Base-by-base conservation (phyloP, 2,329 filamentous ascomycete species). In the Verticillium albo-atrum region DNA sequence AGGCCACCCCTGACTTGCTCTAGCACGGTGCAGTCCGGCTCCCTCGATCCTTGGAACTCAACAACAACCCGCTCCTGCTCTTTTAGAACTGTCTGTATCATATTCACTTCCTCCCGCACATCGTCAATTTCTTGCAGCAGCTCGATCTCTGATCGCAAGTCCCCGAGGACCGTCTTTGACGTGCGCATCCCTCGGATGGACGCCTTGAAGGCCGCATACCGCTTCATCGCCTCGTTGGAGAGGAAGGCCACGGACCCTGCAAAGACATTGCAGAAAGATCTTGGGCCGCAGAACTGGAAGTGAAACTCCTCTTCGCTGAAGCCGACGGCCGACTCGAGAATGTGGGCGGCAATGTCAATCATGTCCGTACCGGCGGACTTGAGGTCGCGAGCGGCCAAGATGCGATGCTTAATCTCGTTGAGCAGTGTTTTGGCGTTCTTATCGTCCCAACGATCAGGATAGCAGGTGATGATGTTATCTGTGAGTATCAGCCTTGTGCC, bases 131-230 rank as follows among this genome's bases (percentile, higher is more conserved):
- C 58, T 10, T 61, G 60, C 2, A 68, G 58, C 0, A 66, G 56
- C 56, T 61, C 65, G 20, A 68, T 68, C 23, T 68, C 65, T 2
- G 65, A 63, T 2, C 66, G 56, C 1, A 68, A 30, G 17, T 68
- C 66, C 34, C 62, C 61, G 14, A 64, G 17, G 5, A 64, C 61
- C 1, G 61, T 64, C 47, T 63, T 60, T 3, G 61, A 61, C 2
- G 61, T 64, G 32, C 62, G 59, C 62, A 63, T 63, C 27, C 59
- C 58, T 28, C 58, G 62, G 57, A 64, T 63, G 27, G 61, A 58
- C 3, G 57, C 52, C 30, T 63, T 61, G 58, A 64, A 64, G 23
- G 57, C 51, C 2, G 61, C 56, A 37, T 64, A 64, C 32, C 62
- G 59, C 54, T 64, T 64, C 62, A 64, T 64, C 6, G 56, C 62